phyloP scores from a whole-genome alignment of 768 basidiomycete species.

The Hemileccinum impolitum region DNA sequence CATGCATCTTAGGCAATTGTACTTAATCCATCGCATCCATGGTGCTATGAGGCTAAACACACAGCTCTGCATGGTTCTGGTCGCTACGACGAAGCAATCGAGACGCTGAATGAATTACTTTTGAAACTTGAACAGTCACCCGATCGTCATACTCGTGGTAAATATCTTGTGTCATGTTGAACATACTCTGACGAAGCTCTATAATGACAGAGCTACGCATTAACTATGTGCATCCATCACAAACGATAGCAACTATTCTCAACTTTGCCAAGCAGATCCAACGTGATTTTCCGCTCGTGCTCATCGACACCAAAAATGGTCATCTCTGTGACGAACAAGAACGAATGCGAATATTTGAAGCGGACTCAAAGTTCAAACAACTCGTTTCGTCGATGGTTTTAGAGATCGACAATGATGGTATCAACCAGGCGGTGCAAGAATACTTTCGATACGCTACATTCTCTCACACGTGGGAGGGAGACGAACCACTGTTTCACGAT shows the following conservation, averaged over 20 bases:
- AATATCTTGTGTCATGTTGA: background rate
- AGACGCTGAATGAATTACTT: slow-evolving; percentile 5
- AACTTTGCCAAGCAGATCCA: background rate
- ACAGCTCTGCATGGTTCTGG: slow-evolving; percentile 12
- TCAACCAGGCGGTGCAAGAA: slow-evolving; percentile 4
- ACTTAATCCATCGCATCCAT: slow-evolving; percentile 9
- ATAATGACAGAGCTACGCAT: background rate
- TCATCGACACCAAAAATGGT: slow-evolving; percentile 14
- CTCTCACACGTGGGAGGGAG: slow-evolving; percentile 22
- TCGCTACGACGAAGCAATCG: slow-evolving; percentile 18
- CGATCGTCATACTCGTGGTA: slow-evolving; percentile 3
- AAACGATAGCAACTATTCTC: slow-evolving; percentile 3
- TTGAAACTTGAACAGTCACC: slow-evolving; percentile 2
- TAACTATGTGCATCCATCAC: slow-evolving; percentile 5
- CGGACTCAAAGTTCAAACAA: slow-evolving; percentile 7
- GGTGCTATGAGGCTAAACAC: slow-evolving; percentile 10
- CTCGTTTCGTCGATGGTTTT: slow-evolving; percentile 15
- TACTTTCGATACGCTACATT: slow-evolving; percentile 21
- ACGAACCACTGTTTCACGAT: slow-evolving; percentile 16
- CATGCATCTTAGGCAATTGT: slow-evolving; percentile 7
- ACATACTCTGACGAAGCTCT: background rate
- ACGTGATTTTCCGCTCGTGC: slow-evolving; percentile 8
- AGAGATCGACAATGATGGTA: background rate
- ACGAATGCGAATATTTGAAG: slow-evolving; percentile 8
- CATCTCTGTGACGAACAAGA: slow-evolving; percentile 11